Conservation (phyloP, 2,329 filamentous ascomycete species). For the Phaeosphaeriaceae sp. region DNA sequence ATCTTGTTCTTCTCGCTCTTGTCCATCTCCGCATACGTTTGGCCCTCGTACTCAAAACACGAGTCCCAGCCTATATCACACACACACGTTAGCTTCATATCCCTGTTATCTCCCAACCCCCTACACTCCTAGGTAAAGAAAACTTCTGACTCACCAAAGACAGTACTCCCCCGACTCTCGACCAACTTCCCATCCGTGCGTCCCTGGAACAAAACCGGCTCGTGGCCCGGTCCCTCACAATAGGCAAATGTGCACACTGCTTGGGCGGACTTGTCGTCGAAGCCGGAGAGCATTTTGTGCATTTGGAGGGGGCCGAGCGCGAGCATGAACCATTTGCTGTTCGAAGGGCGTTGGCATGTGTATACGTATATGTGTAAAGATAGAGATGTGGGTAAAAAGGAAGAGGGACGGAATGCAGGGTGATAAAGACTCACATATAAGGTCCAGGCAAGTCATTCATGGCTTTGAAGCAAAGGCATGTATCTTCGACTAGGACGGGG, state of each 20-base stretch:
- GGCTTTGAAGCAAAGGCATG: constrained; percentile 90
- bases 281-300: constrained; percentile 88
- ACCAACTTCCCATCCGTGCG: constrained; percentile 87
- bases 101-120: too few relatives aligned
- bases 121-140: too few relatives aligned
- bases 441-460: constrained; percentile 90
- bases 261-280: constrained; percentile 88
- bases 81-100: constrained; percentile 9
- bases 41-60: constrained; percentile 89
- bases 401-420: not conserved
- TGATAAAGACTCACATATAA: constrained; percentile 77
- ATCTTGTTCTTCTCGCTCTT: constrained; percentile 87
- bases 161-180: constrained; percentile 75
- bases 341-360: too few relatives aligned
- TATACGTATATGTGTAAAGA: too few relatives aligned
- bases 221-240: constrained; percentile 80
- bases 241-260: constrained; percentile 97
- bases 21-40: constrained; percentile 95
- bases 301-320: constrained; percentile 82
- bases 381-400: too few relatives aligned
- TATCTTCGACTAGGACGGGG: constrained; percentile 95
- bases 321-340: constrained; percentile 94
- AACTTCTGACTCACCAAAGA: constrained; percentile 73
- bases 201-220: constrained; percentile 90
- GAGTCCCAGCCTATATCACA: constrained; percentile 82